Evolutionary conservation across 2,329 filamentous ascomycete species (phyloP), one percentile per base, ranked within the genome.

Genomic region (Mycosphaerella sp.): DNA sequence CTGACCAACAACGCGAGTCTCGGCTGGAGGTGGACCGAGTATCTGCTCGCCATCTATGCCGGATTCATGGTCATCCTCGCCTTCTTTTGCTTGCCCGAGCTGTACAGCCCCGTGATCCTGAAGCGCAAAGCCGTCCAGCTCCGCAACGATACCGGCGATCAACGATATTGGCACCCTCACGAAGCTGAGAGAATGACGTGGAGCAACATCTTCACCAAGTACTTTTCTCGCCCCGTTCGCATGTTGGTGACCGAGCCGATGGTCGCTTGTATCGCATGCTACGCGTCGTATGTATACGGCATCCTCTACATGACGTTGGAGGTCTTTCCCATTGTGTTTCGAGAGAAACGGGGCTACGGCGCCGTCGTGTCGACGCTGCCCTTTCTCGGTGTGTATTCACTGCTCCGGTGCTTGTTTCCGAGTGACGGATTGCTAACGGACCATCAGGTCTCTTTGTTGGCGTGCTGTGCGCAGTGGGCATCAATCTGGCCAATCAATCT

Each of bases 201-300:
- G 23, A 68, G 68, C 23, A 72, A 69, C 41, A 67, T 74, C 55
- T 54, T 75, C 12, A 74, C 69, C 6, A 76, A 76, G 53, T 70
- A 76, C 51, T 64, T 76, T 26, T 66, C 64, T 11, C 70, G 73
- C 1, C 73, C 74, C 0, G 45, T 76, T 2, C 60, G 62, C 41
- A 77, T 79, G 74, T 65, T 79, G 3, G 56, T 70, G 12, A 76
- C 72, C 1, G 74, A 78, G 55, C 75, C 76, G 0, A 77, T 78
- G 62, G 71, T 78, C 9, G 68, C 72, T 1, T 70, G 68, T 32
- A 59, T 62, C 21, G 60, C 60, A 0, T 51, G 50, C 11, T 62
- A 62, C 47, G 60, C 60, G 6, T 59, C 56, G 4, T 62, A 61
- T 45, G 60, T 76, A 23, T 79, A 77, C 53, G 70, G 69, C 3